Evolutionary conservation across 1,139 yeast species (phyloP).

Genomic region (Debaryomycetaceae sp.): DNA sequence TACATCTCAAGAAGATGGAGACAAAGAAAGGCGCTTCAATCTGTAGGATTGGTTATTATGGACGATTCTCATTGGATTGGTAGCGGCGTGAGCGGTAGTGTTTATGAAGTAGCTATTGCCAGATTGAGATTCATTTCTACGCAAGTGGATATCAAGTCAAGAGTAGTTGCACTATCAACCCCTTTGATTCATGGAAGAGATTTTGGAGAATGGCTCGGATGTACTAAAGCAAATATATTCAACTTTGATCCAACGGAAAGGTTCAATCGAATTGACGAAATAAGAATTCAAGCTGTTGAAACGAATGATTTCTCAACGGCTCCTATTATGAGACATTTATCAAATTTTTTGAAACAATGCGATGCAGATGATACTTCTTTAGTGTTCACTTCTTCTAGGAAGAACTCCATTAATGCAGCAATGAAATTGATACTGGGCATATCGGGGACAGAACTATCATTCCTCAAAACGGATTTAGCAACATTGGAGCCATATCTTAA

Average conservation of each 20-base stretch:
- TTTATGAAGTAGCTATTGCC: conserved; percentile 68
- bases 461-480: conserved; percentile 25
- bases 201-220: conserved; percentile 85
- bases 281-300: conserved; percentile 51
- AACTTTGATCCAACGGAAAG: conserved; percentile 71
- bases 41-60: conserved; percentile 63
- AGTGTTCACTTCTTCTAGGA: conserved; percentile 58
- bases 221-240: conserved; percentile 53
- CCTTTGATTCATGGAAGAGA: conserved; percentile 76
- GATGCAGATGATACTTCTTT: conserved; percentile 33
- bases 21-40: conserved; percentile 64
- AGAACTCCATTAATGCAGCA: conserved; percentile 53
- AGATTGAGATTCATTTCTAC: conserved; percentile 68
- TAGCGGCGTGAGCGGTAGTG: conserved; percentile 49
- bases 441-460: conserved; percentile 23
- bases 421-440: conserved; percentile 39
- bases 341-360: conserved; percentile 25
- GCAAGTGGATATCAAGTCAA: conserved; percentile 51
- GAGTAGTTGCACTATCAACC: conserved; percentile 66
- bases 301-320: conserved; percentile 44
- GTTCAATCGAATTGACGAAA: conserved; percentile 50
- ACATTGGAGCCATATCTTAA: conserved; percentile 39
- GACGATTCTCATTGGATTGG: conserved; percentile 80
- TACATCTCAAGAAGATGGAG: conserved; percentile 77
- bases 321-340: conserved; percentile 11